phyloP scores from a whole-genome alignment of 495 filamentous ascomycete species.

The Hamigera avellanea region DNA sequence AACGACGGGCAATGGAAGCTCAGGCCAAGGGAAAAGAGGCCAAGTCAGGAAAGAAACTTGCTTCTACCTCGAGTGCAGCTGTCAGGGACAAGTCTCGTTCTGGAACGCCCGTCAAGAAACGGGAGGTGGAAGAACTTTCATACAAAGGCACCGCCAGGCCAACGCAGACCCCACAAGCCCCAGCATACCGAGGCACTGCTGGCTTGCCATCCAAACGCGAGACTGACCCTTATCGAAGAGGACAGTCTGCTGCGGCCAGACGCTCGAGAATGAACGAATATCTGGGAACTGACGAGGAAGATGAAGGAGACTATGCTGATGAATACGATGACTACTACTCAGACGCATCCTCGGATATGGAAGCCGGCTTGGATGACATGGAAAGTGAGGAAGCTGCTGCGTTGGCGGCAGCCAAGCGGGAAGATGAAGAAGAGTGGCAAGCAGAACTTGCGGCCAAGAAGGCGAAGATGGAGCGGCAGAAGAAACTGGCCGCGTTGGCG shows the following conservation, averaged over 20 bases:
- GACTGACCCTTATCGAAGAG: conserved; percentile 18
- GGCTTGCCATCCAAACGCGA: conserved; percentile 16
- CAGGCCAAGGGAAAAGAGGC: conserved; percentile 22
- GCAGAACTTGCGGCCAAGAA: conserved; percentile 42
- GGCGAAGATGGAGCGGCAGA: conserved; percentile 45
- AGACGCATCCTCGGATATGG: conserved; percentile 53
- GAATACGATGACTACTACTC: conserved; percentile 44
- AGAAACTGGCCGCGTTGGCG: conserved; percentile 36
- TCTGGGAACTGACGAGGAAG: conserved; percentile 36
- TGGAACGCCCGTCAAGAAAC: conserved; percentile 11
- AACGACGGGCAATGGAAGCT: conserved; percentile 24
- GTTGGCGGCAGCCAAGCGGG: conserved; percentile 36
- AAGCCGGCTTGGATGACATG: conserved; percentile 48
- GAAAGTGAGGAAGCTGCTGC: conserved; percentile 45
- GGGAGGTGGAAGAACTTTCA: conserved; percentile 18
- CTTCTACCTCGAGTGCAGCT: conserved; percentile 8
- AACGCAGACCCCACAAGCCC: conserved; percentile 17
- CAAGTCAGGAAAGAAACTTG: conserved; percentile 15
- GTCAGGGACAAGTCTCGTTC: conserved; percentile 11
- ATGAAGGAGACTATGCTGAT: conserved; percentile 31
- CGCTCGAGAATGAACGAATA: conserved; percentile 32
- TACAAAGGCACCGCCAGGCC: conserved; percentile 46
- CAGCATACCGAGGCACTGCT: conserved; percentile 48
- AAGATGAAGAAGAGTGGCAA: conserved; percentile 46
- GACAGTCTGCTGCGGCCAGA: conserved; percentile 15